Conservation (phyloP, 768 basidiomycete genomes). For the Suillus subalutaceus region DNA sequence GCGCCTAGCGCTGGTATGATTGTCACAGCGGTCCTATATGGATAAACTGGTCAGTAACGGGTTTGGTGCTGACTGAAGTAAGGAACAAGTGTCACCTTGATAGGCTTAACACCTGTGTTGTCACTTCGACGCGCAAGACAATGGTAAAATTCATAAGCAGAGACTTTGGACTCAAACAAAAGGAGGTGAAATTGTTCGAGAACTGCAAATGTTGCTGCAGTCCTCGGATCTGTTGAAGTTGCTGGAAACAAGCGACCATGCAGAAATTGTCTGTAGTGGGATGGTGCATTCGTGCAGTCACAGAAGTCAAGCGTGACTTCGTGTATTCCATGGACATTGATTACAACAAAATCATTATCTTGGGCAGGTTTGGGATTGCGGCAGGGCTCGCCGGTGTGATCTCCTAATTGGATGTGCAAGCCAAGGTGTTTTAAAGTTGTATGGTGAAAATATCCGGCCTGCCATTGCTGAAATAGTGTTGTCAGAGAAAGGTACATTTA, state of each 20-base stretch:
- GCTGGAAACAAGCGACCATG: constrained; percentile 34
- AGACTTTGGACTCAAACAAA: constrained; percentile 29
- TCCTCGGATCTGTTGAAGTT: constrained; percentile 28
- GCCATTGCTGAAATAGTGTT: constrained; percentile 21
- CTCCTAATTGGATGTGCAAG: constrained; percentile 25
- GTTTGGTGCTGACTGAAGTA: too few relatives aligned
- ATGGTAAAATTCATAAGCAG: constrained; percentile 33
- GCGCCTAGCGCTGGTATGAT: too few relatives aligned
- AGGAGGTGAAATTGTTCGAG: constrained; percentile 35
- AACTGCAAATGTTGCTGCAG: constrained; percentile 34
- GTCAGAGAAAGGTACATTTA: background rate
- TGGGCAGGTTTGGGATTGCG: background rate
- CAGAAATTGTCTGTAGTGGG: constrained; percentile 34
- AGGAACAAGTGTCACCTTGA: constrained; percentile 18
- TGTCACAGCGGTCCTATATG: constrained; percentile 28
- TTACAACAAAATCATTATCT: constrained; percentile 19
- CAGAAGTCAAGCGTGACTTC: constrained; percentile 24
- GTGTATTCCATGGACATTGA: constrained; percentile 17
- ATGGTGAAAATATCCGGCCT: constrained; percentile 16
- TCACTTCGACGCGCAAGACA: constrained; percentile 26
- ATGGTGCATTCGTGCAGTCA: constrained; percentile 15
- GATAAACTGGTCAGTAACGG: constrained; percentile 13
- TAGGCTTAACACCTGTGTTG: constrained; percentile 25
- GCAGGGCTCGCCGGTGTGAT: constrained; percentile 15
- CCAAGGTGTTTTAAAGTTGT: constrained; percentile 21